Evolutionary conservation across 2,329 filamentous ascomycete genomes (phyloP), one percentile per base, ranked within the genome.

Genomic region (Furcasterigmium furcatum): DNA sequence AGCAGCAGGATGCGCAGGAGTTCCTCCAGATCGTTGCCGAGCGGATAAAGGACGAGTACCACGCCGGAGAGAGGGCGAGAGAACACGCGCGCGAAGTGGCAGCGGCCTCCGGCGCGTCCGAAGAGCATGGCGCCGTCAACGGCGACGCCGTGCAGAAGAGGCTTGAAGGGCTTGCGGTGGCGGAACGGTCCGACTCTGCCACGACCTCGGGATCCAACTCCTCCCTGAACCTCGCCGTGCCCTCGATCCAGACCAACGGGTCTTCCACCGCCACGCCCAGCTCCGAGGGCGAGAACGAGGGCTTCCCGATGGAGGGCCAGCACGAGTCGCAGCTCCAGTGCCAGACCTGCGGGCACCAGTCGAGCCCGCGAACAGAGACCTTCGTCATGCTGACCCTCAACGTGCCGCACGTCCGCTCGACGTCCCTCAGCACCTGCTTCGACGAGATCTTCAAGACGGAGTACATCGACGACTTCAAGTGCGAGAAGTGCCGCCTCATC

Each of bases 1-100:
- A 94, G 61, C 94, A 99, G 67, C 94, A 99, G 66, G 94, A 99
- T 70, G 94, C 94, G 10, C 94, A 99, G 61, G 94, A 99, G 64
- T 96, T 99, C 52, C 69, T 99, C 46, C 94, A 99, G 68, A 85
- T 97, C 41, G 86, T 99, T 12, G 87, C 90, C 3, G 92, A 99
- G 70, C 80, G 92, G 43, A 73, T 99, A 46, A 91, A 89, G 58
- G 94, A 99, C 60, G 94, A 99, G 66, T 96, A 96, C 58, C 85
- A 95, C 61, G 91, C 91, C 4, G 91, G 90, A 2, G 78, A 80
- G 57, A 80, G 86, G 59, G 91, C 89, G 12, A 77, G 91, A 51
- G 71, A 70, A 38, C 74, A 79, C 47, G 82, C 82, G 40, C 65
- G 54, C 54, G 63, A 53, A 48, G 35, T 21, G n/a, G 6, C 16